phyloP scores from a whole-genome alignment of 768 basidiomycete species.

The Rhodotorula sphaerocarpa region DNA sequence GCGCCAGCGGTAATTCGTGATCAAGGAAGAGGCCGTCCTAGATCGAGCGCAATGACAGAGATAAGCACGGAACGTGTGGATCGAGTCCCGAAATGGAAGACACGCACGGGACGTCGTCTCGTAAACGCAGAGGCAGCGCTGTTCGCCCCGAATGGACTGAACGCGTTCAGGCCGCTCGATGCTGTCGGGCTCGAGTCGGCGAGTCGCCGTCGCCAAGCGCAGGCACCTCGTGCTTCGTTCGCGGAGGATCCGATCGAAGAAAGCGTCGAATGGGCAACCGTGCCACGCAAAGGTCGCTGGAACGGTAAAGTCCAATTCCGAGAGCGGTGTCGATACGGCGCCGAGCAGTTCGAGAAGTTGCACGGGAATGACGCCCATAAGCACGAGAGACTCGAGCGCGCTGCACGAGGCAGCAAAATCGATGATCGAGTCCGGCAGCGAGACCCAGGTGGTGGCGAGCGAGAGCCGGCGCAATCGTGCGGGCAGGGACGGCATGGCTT shows the following conservation, averaged over 20 bases:
- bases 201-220: background rate
- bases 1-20: too few species aligned
- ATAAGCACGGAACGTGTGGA: too few species aligned
- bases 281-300: background rate
- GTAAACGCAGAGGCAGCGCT: background rate
- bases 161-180: background rate
- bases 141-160: too few species aligned
- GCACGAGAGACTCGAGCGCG: background rate
- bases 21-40: background rate
- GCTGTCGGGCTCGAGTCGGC: background rate
- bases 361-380: background rate
- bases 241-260: background rate
- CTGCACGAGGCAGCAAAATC: background rate
- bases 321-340: background rate
- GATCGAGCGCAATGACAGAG: too few species aligned
- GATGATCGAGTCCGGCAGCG: constrained; percentile 1
- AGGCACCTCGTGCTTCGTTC: background rate
- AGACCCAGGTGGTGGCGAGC: background rate
- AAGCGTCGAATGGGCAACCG: background rate
- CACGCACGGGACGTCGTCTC: background rate
- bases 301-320: constrained; percentile 6
- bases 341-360: background rate
- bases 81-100: too few species aligned
- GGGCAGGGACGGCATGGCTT: background rate
- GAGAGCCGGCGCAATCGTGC: constrained; percentile 1